Evolutionary conservation across 768 basidiomycete species (phyloP).

Genomic region (Mycena belliarum): DNA sequence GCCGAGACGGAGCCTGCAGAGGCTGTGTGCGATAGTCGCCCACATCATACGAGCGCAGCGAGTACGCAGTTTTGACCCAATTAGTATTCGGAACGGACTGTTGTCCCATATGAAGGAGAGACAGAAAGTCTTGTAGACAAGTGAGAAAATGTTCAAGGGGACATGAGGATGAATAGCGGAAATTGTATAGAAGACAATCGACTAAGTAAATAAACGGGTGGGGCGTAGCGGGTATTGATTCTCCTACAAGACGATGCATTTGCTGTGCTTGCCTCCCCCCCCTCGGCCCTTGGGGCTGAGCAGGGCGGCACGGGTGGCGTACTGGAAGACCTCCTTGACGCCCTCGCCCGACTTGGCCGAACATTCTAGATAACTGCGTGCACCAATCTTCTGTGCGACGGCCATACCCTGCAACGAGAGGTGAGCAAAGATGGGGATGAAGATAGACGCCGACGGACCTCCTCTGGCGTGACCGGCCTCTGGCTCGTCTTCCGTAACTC

Average conservation of each 20-base stretch:
- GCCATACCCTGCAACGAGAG: constrained; percentile 77
- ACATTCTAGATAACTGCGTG: constrained; percentile 96
- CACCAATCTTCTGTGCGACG: constrained; percentile 94
- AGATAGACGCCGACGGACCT: constrained; percentile 48
- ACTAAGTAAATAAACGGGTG: constrained; percentile 20
- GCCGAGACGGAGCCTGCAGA: too few species aligned
- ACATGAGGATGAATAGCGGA: background rate
- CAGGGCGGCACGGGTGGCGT: constrained; percentile 91
- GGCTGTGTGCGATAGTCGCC: too few species aligned
- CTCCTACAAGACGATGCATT: constrained; percentile 34
- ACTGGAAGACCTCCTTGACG: constrained; percentile 98
- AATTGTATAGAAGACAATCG: constrained; percentile 22
- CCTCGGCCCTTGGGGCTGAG: constrained; percentile 50
- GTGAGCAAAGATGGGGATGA: background rate
- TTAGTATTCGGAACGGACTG: too few species aligned
- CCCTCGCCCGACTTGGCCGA: constrained; percentile 96
- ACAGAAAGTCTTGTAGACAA: too few species aligned
- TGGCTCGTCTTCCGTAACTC: constrained; percentile 94
- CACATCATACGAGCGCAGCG: too few species aligned
- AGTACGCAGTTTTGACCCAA: too few species aligned
- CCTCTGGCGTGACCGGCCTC: constrained; percentile 91
- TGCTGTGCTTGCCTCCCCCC: constrained; percentile 33
- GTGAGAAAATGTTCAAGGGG: too few species aligned
- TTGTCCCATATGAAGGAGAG: too few species aligned
- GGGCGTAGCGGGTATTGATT: constrained; percentile 8